Base-by-base conservation (phyloP, 129 eudicot genomes). In the Artemisia annua region DNA sequence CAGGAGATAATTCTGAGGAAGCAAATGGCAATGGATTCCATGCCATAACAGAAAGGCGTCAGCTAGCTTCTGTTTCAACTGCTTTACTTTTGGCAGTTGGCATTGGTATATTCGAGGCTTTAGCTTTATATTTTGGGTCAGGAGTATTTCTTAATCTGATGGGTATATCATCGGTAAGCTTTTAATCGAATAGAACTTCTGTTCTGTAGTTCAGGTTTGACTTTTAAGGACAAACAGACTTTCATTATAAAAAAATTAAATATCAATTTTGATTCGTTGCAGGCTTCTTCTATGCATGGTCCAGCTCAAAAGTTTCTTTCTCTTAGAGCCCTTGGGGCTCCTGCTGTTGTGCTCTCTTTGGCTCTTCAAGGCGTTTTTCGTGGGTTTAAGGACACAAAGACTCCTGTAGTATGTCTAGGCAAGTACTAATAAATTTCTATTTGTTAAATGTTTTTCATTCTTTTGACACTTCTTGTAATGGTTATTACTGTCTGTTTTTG, bases 301-400 rank as follows among this genome's bases (percentile, higher is more conserved):
- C 93, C 89, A 49, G 97, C 97, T 74, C 88, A 83, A 57, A 78
- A 39, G 35, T 91, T 91, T 81, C 88, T 91, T 70, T 64, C 86
- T 54, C 85, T 91, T 44, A 81, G 97, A 78, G 93, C 97, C 74
- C 83, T 91, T 55, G 97, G 97, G 83, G 97, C 97, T 66, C 97
- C 97, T 71, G 97, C 97, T 20, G 89, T 82, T 83, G 97, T 91
- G 43, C 91, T 88, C 64, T 86, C 97, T 58, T 79, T 91, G 80
- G 93, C 97, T 57, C 96, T 91, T 77, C 97, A 91, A 87, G 97
- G 97, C 51, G 82, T 91, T 73, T 84, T 91, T 20, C 92, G 97
- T 70, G 97, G 97, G 35, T 91, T 91, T 81, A 91, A 91, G 93
- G 97, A 91, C 80, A 88, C 93, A 50, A 86, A 79, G 73, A 91